Evolutionary conservation across 306 rosid species (phyloP), one percentile per base, ranked within the genome.

Genomic region (Quercus wislizeni): DNA sequence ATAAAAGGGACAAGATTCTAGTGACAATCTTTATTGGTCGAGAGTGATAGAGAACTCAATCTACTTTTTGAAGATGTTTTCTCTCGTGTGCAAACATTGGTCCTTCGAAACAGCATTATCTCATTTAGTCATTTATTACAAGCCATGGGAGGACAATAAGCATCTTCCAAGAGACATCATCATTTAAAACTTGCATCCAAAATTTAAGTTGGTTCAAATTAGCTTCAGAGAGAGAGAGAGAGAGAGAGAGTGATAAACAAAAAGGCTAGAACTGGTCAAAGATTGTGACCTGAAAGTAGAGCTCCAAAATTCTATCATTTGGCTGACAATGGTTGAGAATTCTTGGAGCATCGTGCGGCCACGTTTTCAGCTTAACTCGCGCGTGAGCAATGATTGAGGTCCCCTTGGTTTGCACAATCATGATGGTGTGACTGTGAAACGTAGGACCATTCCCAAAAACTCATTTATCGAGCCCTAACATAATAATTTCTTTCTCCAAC

Each of bases 381-480:
- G 79, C 90, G 94, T 91, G 94, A 83, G 89, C 87, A 90, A 92
- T 92, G 82, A 88, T 88, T 90, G 89, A 88, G 64, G 70, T 33
- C 28, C 79, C 85, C 80, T 89, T 83, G 84, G 83, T 81, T 79
- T 85, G 85, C 89, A 69, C 83, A 80, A 83, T 76, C 83, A 83
- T 86, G 55, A 65, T 79, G 58, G 5, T 41, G 46, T 41, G 46
- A 41, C 46, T 41, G 46, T 41, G 46, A 41, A 41, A 41, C 46
- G 33, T 18, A 6, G 11, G 23, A 21, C 14, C 65, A 4, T 20
- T 20, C 65, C 31, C 65, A 59, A 1, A 2, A 28, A 27, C 6
- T 27, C 69, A 25, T 62, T 62, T 62, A 8, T 31, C 52, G 20
- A 67, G 35, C 27, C 7, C 72, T 67, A 14, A 33, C 72, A 67